These are phyloP conservation scores for Penicillium verhagenii DNA, from an alignment of 495 filamentous ascomycete genomes.

Conservation along the genomic window DNA sequence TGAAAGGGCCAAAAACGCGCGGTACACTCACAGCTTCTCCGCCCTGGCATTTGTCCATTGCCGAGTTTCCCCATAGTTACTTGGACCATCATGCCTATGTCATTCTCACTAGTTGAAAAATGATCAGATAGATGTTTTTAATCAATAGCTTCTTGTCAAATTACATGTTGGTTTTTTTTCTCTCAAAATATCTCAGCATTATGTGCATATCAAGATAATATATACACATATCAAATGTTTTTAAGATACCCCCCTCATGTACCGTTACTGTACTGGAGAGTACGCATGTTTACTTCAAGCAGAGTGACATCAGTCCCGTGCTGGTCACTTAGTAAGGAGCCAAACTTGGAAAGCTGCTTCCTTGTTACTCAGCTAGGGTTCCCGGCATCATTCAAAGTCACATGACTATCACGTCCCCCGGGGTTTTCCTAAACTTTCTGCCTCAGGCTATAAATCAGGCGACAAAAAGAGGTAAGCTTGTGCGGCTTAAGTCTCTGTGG, in stretches of 20 bases:
- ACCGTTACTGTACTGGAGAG: slow-evolving; percentile 15
- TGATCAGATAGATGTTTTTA: neutral
- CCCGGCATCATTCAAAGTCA: neutral
- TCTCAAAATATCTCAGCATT: neutral
- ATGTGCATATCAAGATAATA: neutral
- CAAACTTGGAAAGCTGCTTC: neutral
- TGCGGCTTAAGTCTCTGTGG: slow-evolving; percentile 34
- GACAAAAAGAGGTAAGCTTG: neutral
- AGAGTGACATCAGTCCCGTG: slow-evolving; percentile 37
- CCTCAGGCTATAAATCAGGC: slow-evolving; percentile 30
- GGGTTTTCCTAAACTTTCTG: slow-evolving; percentile 4
- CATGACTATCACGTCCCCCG: slow-evolving; percentile 14
- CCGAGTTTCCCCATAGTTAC: slow-evolving; percentile 3
- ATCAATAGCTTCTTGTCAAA: neutral
- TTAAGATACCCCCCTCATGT: slow-evolving; percentile 1
- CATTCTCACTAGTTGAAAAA: neutral
- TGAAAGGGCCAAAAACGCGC: slow-evolving; percentile 12
- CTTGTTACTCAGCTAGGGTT: neutral
- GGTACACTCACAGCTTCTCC: slow-evolving; percentile 4
- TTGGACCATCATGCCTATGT: slow-evolving; percentile 1
- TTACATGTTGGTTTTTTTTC: too few relatives aligned
- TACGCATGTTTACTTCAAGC: slow-evolving; percentile 28
- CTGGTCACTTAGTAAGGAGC: neutral
- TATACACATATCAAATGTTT: too few relatives aligned
- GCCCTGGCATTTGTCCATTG: neutral